phyloP scores from a whole-genome alignment of 2,329 filamentous ascomycete species.

The Beauveria medogensis region DNA sequence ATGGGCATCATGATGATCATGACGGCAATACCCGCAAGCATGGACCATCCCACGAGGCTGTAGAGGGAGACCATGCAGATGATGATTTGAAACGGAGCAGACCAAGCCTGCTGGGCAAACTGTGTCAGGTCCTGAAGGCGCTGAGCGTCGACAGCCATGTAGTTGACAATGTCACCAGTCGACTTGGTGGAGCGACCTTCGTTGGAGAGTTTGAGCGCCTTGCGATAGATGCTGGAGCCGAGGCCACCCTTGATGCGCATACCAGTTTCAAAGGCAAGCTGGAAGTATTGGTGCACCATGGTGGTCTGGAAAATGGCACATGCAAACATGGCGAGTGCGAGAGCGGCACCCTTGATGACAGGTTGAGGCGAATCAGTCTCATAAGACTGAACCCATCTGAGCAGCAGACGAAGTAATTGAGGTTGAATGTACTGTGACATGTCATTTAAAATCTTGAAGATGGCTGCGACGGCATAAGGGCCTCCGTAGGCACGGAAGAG shows the following conservation, averaged over 20 bases:
- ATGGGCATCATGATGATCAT: constrained; percentile 98
- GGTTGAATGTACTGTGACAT: constrained; percentile 81
- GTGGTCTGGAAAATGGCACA: constrained; percentile 80
- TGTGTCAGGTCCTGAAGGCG: constrained; percentile 90
- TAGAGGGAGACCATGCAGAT: constrained; percentile 96
- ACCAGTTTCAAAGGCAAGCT: constrained; percentile 85
- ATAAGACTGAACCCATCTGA: constrained; percentile 79
- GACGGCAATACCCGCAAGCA: constrained; percentile 88
- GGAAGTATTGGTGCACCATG: constrained; percentile 96
- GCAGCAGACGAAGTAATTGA: constrained; percentile 77
- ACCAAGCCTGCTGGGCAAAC: constrained; percentile 93
- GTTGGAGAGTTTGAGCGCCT: constrained; percentile 83
- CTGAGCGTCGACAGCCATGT: constrained; percentile 98
- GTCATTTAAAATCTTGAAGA: constrained; percentile 89
- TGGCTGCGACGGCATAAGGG: constrained; percentile 70
- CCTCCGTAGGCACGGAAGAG: constrained; percentile 77
- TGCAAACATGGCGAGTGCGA: constrained; percentile 86
- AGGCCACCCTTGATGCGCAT: constrained; percentile 94
- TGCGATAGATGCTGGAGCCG: constrained; percentile 85
- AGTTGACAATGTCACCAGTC: constrained; percentile 97
- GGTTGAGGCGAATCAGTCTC: constrained; percentile 59
- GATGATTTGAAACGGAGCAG: constrained; percentile 90
- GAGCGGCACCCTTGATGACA: constrained; percentile 73
- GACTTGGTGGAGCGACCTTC: constrained; percentile 84
- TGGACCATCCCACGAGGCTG: constrained; percentile 86